Conservation (phyloP, 768 basidiomycete species). For the Cubamyces sp. region DNA sequence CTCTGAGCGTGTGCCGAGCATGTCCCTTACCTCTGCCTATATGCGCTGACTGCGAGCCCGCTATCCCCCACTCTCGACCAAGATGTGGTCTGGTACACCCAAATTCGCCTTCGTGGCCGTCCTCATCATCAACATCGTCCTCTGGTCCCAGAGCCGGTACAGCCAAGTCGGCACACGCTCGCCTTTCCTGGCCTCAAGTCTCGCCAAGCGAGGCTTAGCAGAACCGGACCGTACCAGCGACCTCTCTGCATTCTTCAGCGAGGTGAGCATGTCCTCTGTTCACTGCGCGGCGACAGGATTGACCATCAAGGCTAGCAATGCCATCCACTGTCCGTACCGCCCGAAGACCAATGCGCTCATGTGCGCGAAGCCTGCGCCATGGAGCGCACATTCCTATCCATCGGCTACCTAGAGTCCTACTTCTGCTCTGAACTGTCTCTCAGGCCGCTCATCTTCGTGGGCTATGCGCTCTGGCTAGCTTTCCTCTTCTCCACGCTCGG, state of each 20-base stretch:
- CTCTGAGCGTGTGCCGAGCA: slow-evolving; percentile 9
- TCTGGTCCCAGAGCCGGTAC: slow-evolving; percentile 59
- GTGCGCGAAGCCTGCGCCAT: slow-evolving; percentile 59
- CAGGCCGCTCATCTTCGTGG: slow-evolving; percentile 64
- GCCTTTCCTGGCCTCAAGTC: slow-evolving; percentile 3
- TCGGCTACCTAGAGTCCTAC: slow-evolving; percentile 71
- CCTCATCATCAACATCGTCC: slow-evolving; percentile 58
- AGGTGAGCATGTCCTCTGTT: neutral
- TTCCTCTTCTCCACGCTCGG: slow-evolving; percentile 97
- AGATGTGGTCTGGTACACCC: slow-evolving; percentile 53
- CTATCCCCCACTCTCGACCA: slow-evolving; percentile 13
- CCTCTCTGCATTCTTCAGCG: neutral
- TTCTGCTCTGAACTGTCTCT: slow-evolving; percentile 63
- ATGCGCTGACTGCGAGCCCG: slow-evolving; percentile 18
- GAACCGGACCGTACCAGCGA: neutral
- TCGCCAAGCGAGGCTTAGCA: slow-evolving; percentile 20
- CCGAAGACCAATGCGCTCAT: slow-evolving; percentile 64
- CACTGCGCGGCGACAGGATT: neutral
- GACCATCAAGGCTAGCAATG: slow-evolving; percentile 51
- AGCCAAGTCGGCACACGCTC: slow-evolving; percentile 27
- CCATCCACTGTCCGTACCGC: slow-evolving; percentile 58
- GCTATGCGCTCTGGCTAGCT: slow-evolving; percentile 74
- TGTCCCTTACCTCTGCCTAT: slow-evolving; percentile 11
- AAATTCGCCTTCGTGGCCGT: slow-evolving; percentile 55
- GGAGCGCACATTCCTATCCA: slow-evolving; percentile 66